phyloP scores from a whole-genome alignment of 257 asterid species.

The Solanum microdontum region DNA sequence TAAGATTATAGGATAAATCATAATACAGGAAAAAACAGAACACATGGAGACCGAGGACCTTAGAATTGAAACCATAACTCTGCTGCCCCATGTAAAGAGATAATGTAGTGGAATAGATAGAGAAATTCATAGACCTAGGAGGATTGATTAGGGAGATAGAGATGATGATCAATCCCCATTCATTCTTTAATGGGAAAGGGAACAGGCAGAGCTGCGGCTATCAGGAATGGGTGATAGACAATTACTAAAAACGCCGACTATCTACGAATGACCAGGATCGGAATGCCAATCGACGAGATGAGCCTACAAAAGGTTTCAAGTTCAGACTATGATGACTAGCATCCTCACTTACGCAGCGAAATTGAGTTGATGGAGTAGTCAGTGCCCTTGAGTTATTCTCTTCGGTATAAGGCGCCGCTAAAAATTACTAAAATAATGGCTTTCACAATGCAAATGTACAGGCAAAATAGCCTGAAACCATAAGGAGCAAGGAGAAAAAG shows the following conservation, averaged over 20 bases:
- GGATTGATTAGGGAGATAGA: too few relatives aligned
- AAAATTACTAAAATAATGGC: background rate
- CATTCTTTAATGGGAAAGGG: too few relatives aligned
- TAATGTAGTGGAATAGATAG: too few relatives aligned
- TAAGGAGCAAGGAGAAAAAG: background rate
- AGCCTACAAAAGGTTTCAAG: background rate
- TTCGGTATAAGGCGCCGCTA: background rate
- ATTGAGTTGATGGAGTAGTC: background rate
- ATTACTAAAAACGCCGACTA: background rate
- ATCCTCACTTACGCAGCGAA: background rate
- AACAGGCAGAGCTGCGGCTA: background rate
- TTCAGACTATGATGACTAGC: background rate
- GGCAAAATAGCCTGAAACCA: background rate
- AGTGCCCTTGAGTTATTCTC: background rate
- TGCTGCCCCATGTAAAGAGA: background rate
- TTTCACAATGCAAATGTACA: background rate
- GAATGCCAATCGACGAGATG: background rate
- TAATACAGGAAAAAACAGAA: background rate
- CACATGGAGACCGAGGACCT: background rate
- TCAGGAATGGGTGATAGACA: background rate
- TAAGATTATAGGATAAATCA: background rate
- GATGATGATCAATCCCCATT: too few relatives aligned
- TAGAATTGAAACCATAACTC: background rate
- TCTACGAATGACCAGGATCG: background rate
- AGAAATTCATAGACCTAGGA: too few relatives aligned